Evolutionary conservation across 345 rosid species (phyloP).

Genomic region (Lagerstroemia speciosa): DNA sequence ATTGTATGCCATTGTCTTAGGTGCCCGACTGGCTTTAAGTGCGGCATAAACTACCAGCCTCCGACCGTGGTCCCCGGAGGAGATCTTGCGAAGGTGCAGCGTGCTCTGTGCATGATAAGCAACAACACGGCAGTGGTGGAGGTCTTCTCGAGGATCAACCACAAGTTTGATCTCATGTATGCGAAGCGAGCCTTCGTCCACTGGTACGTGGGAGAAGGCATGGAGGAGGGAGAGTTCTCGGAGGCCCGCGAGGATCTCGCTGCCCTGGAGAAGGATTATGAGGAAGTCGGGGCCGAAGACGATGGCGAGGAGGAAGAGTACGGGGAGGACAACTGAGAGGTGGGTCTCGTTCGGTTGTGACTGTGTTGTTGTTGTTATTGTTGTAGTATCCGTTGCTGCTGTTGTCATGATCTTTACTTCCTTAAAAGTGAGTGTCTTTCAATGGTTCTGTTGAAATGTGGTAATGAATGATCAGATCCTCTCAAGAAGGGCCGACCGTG

Average conservation of each 20-base stretch:
- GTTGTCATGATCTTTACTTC: neutral
- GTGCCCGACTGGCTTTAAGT: slow-evolving; percentile 87
- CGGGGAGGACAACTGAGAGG: slow-evolving; percentile 39
- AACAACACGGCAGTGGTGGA: slow-evolving; percentile 80
- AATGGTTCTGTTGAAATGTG: neutral
- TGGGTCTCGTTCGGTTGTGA: neutral
- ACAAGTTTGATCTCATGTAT: slow-evolving; percentile 82
- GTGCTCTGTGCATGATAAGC: slow-evolving; percentile 89
- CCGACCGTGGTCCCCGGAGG: slow-evolving; percentile 76
- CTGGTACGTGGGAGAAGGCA: slow-evolving; percentile 91
- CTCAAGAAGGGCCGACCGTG: neutral
- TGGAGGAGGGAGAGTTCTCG: slow-evolving; percentile 91
- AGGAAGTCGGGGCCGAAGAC: slow-evolving; percentile 79
- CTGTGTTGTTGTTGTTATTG: neutral
- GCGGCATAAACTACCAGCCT: slow-evolving; percentile 78
- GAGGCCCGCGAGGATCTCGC: slow-evolving; percentile 89
- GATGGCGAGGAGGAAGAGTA: slow-evolving; percentile 44
- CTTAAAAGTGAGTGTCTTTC: neutral
- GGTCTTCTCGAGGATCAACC: slow-evolving; percentile 66
- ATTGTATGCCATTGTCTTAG: slow-evolving; percentile 21
- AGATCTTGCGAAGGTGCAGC: slow-evolving; percentile 69
- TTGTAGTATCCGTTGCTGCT: neutral
- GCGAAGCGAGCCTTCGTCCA: slow-evolving; percentile 77
- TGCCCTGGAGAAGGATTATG: slow-evolving; percentile 78
- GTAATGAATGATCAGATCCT: neutral